Evolutionary conservation across 2,329 filamentous ascomycete genomes (phyloP).

Genomic region (Paramyrothecium roridum): DNA sequence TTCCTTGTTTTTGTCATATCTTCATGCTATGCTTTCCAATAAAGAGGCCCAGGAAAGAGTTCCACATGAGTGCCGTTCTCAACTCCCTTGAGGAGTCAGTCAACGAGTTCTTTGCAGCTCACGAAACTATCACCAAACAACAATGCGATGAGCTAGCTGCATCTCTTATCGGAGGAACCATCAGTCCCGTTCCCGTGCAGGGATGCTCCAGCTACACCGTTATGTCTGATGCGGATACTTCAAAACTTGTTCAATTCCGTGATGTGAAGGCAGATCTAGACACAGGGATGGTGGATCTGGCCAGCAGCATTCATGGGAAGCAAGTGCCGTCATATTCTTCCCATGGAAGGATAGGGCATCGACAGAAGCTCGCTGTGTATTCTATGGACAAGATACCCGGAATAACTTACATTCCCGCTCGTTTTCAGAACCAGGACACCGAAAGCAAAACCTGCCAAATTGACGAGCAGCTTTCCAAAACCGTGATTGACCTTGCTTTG

Average conservation of each 20-base stretch:
- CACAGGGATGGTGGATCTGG: conserved; percentile 3
- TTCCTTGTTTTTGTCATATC: background rate
- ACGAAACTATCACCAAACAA: background rate
- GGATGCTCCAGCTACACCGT: conserved; percentile 10
- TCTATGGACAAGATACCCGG: conserved; percentile 11
- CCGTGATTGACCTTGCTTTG: conserved; percentile 5
- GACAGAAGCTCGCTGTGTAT: conserved; percentile 8
- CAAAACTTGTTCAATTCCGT: conserved; percentile 13
- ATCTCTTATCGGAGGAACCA: conserved; percentile 5
- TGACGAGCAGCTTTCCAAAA: conserved; percentile 2
- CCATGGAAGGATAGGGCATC: conserved; percentile 10
- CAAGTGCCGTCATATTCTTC: conserved; percentile 7
- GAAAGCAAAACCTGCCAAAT: background rate
- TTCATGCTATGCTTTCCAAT: background rate
- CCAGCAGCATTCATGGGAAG: background rate
- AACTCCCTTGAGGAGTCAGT: background rate
- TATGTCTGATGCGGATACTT: background rate
- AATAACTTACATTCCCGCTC: conserved; percentile 7
- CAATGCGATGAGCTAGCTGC: conserved; percentile 13
- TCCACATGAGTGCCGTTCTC: background rate
- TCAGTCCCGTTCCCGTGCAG: conserved; percentile 13
- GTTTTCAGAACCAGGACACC: background rate
- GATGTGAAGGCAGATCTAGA: conserved; percentile 4
- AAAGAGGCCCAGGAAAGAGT: background rate
- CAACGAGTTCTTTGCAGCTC: background rate